Base-by-base conservation (phyloP, 495 filamentous ascomycete genomes). In the Penicillium canariense region DNA sequence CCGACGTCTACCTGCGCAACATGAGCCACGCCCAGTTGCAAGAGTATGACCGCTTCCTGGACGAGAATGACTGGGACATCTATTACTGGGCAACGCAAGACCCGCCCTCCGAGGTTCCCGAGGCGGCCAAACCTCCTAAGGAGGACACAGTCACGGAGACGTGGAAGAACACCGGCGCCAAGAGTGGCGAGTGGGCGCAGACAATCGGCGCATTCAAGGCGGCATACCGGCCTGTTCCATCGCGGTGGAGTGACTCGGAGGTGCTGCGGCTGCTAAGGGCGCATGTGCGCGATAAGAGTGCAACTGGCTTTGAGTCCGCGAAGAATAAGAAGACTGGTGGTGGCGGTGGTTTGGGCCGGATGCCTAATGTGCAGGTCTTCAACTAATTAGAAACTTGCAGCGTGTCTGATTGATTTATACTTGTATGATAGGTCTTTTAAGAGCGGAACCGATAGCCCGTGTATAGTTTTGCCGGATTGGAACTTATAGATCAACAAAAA, bases 71-170 rank as follows among this genome's bases (percentile, higher is more conserved):
- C 72, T 98, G 94, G 94, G 94, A 98, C 68, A 97, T 98, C 54
- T 98, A 98, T 78, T 98, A 98, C 81, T 98, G 94, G 94, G 90
- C 91, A 0, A 98, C 95, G n/a, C 95, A 98, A 68, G 84, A 88
- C 58, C 81, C 88, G 5, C 76, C 82, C 1, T 60, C 77, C 1
- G 80, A 83, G 12, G 66, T 58, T 56, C 27, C 44, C 53, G 31
- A 42, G 11, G 25, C 30, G 6, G 54, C 68, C 8, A 17, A 46
- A 15, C 36, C 67, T 12, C 60, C 64, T 40, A 65, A 70, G 27
- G 67, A 77, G 53, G 77, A 77, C 47, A 75, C 73, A 4, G 62
- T 72, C 36, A 80, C 79, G n/a, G 79, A 82, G 54, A 77, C 68
- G 23, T 82, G 79, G 79, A 77, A 78, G 59, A 67, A 77, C 34